Base-by-base conservation (phyloP, 768 basidiomycete species). In the Auricularia sp. region DNA sequence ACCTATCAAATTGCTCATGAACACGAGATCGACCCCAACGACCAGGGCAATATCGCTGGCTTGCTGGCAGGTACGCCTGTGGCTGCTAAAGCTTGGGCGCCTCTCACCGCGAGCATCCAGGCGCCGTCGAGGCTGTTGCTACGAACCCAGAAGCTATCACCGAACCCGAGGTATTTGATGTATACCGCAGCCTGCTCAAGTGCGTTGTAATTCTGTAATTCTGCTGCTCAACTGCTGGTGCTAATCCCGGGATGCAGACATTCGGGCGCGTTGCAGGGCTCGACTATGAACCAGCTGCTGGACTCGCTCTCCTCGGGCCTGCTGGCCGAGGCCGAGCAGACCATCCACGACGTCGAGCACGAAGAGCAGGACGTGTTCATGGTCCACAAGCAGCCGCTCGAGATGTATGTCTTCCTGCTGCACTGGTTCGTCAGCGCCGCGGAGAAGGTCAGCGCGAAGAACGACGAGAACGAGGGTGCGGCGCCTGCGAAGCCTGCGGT, bases 361-460 rank as follows among this genome's bases (percentile, higher is more conserved):
- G 90, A 88, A 34, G 84, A 88, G 61, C 82, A 86, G 65, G 80
- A 88, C 65, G 78, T 80, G 1, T 80, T 83, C 69, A 74, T 81
- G 67, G 70, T 78, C 14, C 93, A 94, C 74, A 90, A 88, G 73
- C 68, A 72, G 3, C 85, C 92, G 0, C 79, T 99, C 66, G 97
- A 98, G 74, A 87, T 90, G 80, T 98, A 92, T 73, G 90, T 89
- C 6, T 98, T 98, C 73, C 78, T 98, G 33, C 75, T 97, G n/a
- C 82, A 87, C 66, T 98, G 94, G 94, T 95, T 95, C 72, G 89
- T 92, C 16, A 76, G 78, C 11, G 86, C 86, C 0, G 89, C 87
- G 1, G 94, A 96, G 75, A 89, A 88, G 68, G 84, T 88, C 65
- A 89, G 88, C 54, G 77, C 77, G 5, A 71, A 79, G 13, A 82